phyloP scores from a whole-genome alignment of 1,139 yeast genomes.

The Saccharomycopsis hybrid region DNA sequence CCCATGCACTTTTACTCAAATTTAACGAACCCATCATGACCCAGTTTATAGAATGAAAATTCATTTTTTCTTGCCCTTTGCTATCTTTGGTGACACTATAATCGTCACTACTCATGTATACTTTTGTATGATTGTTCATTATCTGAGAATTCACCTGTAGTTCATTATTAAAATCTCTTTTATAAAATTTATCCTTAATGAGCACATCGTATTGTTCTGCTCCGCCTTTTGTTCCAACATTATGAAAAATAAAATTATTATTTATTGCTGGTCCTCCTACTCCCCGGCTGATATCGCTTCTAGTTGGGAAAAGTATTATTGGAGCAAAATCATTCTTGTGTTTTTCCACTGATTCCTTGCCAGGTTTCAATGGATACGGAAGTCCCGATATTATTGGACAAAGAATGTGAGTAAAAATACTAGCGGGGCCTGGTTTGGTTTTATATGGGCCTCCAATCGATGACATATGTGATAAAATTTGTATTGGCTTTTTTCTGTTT shows the following conservation, averaged over 20 bases:
- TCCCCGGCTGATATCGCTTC: slow-evolving; percentile 6
- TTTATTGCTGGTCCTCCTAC: slow-evolving; percentile 11
- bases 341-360: neutral
- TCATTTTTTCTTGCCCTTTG: neutral
- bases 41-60: slow-evolving; percentile 16
- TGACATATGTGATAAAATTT: slow-evolving; percentile 17
- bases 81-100: neutral
- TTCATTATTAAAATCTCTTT: slow-evolving; percentile 15
- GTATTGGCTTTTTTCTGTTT: slow-evolving; percentile 5
- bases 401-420: slow-evolving; percentile 18
- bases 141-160: neutral
- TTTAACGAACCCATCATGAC: slow-evolving; percentile 18
- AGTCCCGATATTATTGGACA: slow-evolving; percentile 17
- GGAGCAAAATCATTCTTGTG: slow-evolving; percentile 7
- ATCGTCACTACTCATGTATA: slow-evolving; percentile 11
- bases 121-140: slow-evolving; percentile 18
- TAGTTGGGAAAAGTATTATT: slow-evolving; percentile 20
- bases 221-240: slow-evolving; percentile 2
- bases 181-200: slow-evolving; percentile 6
- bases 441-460: slow-evolving; percentile 17
- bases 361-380: slow-evolving; percentile 9
- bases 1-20: slow-evolving; percentile 21
- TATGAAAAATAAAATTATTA: slow-evolving; percentile 7
- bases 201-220: slow-evolving; percentile 5
- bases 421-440: neutral